phyloP scores from a whole-genome alignment of 2,329 filamentous ascomycete species.

The Xylariaceae sp. region DNA sequence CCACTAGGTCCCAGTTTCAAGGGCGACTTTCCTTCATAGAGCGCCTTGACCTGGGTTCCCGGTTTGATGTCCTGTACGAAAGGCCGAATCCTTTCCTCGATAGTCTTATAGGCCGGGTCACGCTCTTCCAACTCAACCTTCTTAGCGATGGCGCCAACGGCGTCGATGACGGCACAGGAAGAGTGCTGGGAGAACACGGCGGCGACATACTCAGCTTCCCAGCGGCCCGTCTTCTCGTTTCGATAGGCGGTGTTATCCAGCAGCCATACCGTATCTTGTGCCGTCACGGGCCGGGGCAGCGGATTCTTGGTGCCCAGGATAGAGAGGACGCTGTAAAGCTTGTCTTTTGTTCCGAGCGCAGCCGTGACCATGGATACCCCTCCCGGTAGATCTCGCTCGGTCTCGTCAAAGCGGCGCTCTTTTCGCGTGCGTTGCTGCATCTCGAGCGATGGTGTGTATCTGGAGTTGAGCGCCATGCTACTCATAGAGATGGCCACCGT shows the following conservation, averaged over 20 bases:
- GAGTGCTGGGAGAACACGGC: conserved; percentile 80
- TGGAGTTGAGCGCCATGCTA: conserved; percentile 34
- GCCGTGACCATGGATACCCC: conserved; percentile 34
- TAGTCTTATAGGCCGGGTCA: conserved; percentile 63
- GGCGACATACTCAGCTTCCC: conserved; percentile 84
- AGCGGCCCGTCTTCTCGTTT: conserved; percentile 55
- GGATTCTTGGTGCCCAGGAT: conserved; percentile 63
- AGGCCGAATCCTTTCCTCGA: conserved; percentile 73
- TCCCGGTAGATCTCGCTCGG: conserved; percentile 55
- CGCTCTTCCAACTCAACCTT: conserved; percentile 70
- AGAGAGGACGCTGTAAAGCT: conserved; percentile 52
- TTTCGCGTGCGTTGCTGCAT: conserved; percentile 60
- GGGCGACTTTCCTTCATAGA: conserved; percentile 55
- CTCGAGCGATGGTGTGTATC: conserved; percentile 39
- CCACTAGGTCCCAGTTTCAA: conserved; percentile 73
- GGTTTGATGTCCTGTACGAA: conserved; percentile 81
- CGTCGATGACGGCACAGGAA: conserved; percentile 69
- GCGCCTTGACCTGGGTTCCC: conserved; percentile 70
- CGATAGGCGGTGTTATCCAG: conserved; percentile 88
- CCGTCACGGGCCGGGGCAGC: conserved; percentile 64
- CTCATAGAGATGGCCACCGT: neutral
- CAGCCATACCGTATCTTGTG: conserved; percentile 81
- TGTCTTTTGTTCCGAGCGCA: conserved; percentile 34
- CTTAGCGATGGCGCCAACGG: conserved; percentile 74
- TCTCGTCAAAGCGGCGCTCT: conserved; percentile 56